Conservation (phyloP, 805 yeast species). For the Komagataella populi region DNA sequence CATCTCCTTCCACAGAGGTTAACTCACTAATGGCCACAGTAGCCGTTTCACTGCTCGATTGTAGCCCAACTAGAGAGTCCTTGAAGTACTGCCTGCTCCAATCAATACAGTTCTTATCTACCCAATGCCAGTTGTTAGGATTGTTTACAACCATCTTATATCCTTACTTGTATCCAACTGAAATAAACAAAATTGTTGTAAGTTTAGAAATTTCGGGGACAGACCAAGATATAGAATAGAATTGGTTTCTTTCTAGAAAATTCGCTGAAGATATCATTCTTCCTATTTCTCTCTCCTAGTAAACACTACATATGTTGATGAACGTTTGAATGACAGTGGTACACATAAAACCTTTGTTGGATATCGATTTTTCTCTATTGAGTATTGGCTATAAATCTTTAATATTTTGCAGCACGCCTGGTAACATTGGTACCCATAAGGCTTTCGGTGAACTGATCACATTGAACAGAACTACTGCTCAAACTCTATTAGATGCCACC, state of each 20-base stretch:
- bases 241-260: neutral
- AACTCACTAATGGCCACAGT: conserved; percentile 27
- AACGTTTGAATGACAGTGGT: too few relatives aligned
- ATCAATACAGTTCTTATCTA: conserved; percentile 87
- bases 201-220: neutral
- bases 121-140: conserved; percentile 99
- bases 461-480: too few relatives aligned
- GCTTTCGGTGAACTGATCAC: too few relatives aligned
- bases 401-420: too few relatives aligned
- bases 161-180: neutral
- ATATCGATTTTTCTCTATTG: too few relatives aligned
- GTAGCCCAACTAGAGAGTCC: conserved; percentile 40
- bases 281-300: too few relatives aligned
- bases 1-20: conserved; percentile 78
- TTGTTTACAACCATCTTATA: conserved; percentile 76
- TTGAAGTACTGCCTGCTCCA: conserved; percentile 79
- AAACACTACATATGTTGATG: too few relatives aligned
- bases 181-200: neutral
- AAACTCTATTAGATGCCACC: conserved; percentile 4
- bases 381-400: too few relatives aligned
- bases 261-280: neutral
- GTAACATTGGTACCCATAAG: too few relatives aligned
- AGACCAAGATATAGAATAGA: neutral
- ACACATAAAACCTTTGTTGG: too few relatives aligned
- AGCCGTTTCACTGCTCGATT: conserved; percentile 18